Conservation (phyloP, 768 basidiomycete genomes). For the Xanthoconium stramineum region DNA sequence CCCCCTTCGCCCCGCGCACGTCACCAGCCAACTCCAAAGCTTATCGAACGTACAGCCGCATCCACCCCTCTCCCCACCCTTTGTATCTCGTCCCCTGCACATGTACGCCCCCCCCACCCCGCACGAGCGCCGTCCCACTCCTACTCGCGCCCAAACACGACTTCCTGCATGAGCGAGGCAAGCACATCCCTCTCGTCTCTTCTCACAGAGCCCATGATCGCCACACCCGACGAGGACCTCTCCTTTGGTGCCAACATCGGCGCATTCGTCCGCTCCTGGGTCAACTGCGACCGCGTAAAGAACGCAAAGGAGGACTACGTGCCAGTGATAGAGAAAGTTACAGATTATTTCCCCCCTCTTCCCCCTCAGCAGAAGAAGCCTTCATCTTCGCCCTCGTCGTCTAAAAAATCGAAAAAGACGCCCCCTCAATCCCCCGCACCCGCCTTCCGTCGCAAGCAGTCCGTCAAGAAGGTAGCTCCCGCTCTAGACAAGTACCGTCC, state of each 20-base stretch:
- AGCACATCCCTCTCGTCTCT: conserved; percentile 54
- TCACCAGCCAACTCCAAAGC: conserved; percentile 30
- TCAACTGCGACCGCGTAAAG: conserved; percentile 23
- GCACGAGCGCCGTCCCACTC: conserved; percentile 34
- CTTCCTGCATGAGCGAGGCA: conserved; percentile 34
- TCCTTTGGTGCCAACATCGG: conserved; percentile 48
- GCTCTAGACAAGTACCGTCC: conserved; percentile 13
- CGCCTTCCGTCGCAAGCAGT: conserved; percentile 9
- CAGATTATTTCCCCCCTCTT: conserved; percentile 28
- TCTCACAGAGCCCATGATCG: conserved; percentile 40
- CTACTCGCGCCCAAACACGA: conserved; percentile 33
- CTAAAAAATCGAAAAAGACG: conserved; percentile 21
- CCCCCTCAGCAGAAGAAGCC: conserved; percentile 19
- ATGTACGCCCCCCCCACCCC: conserved; percentile 25
- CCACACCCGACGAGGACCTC: conserved; percentile 38
- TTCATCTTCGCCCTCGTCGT: neutral
- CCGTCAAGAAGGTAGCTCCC: conserved; percentile 5
- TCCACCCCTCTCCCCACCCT: conserved; percentile 43
- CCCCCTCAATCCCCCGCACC: conserved; percentile 13
- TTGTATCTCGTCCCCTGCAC: conserved; percentile 43
- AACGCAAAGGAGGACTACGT: conserved; percentile 27
- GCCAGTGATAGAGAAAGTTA: conserved; percentile 31
- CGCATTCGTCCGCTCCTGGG: conserved; percentile 32
- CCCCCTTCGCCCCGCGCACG: conserved; percentile 22
- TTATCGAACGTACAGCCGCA: conserved; percentile 33